Percentiles rank a stretch among this genome's conserved stretches.
Evolutionary conservation across 805 yeast species (phyloP).

Genomic region (Ogataea chonburiensis): DNA sequence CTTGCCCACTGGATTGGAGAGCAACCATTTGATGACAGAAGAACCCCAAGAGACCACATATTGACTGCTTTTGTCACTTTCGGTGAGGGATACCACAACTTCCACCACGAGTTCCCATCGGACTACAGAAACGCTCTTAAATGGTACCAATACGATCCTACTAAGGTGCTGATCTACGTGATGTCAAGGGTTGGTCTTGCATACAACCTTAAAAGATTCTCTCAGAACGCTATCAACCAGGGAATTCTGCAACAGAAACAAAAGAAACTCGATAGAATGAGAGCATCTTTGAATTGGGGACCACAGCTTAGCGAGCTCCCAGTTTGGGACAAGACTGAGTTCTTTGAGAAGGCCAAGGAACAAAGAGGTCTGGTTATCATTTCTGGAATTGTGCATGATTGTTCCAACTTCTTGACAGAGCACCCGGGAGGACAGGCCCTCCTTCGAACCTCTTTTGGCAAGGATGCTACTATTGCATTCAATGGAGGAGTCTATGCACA

Average conservation of each 20-base stretch:
- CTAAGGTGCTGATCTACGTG: conserved; percentile 59
- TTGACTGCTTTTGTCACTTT: conserved; percentile 79
- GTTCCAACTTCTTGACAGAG: conserved; percentile 61
- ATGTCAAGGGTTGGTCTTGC: conserved; percentile 68
- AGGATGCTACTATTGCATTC: conserved; percentile 81
- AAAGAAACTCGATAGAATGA: conserved; percentile 68
- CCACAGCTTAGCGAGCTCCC: conserved; percentile 63
- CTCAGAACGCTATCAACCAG: conserved; percentile 79
- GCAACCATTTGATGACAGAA: conserved; percentile 83
- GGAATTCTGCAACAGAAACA: conserved; percentile 81
- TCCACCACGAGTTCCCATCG: conserved; percentile 88
- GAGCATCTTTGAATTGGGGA: conserved; percentile 72
- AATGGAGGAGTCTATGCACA: conserved; percentile 85
- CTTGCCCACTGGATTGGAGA: conserved; percentile 84
- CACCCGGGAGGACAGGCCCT: conserved; percentile 86
- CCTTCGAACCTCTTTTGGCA: conserved; percentile 68
- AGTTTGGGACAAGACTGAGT: conserved; percentile 68
- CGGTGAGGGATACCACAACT: conserved; percentile 89
- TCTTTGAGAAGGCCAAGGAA: conserved; percentile 48
- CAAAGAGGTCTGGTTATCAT: conserved; percentile 63
- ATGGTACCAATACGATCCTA: conserved; percentile 89
- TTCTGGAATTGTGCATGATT: conserved; percentile 79
- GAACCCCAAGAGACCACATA: conserved; percentile 84
- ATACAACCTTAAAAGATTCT: conserved; percentile 69
- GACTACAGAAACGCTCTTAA: conserved; percentile 85